A percentile compares a stretch with the other conserved stretches of the same genome.
phyloP scores from a whole-genome alignment of 805 yeast species.

The Saccharomycopsis fodiens region DNA sequence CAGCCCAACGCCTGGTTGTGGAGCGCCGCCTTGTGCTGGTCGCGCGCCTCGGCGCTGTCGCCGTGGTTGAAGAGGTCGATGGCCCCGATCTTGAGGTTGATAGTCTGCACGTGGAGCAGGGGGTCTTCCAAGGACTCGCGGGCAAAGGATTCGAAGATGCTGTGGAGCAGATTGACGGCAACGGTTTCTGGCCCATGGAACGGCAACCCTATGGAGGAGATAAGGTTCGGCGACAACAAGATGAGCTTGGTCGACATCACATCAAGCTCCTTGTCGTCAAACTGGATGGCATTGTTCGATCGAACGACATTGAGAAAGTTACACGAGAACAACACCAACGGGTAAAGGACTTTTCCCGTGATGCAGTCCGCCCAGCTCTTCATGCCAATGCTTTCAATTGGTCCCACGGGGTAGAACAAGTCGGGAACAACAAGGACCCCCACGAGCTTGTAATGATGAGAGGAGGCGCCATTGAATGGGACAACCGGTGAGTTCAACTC shows the following conservation, averaged over 20 bases:
- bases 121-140: slow-evolving; percentile 30
- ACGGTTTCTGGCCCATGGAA: slow-evolving; percentile 59
- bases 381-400: slow-evolving; percentile 47
- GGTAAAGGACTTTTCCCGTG: slow-evolving; percentile 38
- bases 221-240: slow-evolving; percentile 47
- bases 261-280: slow-evolving; percentile 7
- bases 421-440: slow-evolving; percentile 69
- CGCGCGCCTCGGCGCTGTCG: slow-evolving; percentile 3
- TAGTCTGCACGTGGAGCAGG: slow-evolving; percentile 36
- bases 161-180: slow-evolving; percentile 37
- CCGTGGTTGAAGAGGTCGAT: slow-evolving; percentile 32
- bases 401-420: slow-evolving; percentile 59
- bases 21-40: slow-evolving; percentile 5
- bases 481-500: slow-evolving; percentile 43
- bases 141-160: slow-evolving; percentile 32
- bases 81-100: slow-evolving; percentile 40
- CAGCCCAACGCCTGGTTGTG: slow-evolving; percentile 18
- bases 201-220: slow-evolving; percentile 46
- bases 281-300: slow-evolving; percentile 32
- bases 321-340: slow-evolving; percentile 43
- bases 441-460: slow-evolving; percentile 49
- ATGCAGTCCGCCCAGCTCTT: slow-evolving; percentile 44
- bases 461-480: slow-evolving; percentile 51
- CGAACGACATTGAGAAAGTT: slow-evolving; percentile 52
- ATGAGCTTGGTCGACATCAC: slow-evolving; percentile 32